Conservation (phyloP, 371 early-diverging fungal species). For the Apophysomyces ossiformis region DNA sequence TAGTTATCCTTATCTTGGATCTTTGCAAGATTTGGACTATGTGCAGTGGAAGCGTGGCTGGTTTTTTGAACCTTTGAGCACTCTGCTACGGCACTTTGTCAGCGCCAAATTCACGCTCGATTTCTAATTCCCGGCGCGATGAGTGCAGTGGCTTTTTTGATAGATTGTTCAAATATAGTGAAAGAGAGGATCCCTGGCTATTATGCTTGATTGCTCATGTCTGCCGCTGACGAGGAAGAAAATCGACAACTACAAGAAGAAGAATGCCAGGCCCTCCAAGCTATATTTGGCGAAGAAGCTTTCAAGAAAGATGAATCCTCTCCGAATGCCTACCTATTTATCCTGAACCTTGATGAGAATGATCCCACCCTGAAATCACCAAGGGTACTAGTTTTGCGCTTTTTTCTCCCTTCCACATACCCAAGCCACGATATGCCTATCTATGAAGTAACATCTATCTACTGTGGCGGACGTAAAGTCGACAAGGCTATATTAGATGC, state of each 20-base stretch:
- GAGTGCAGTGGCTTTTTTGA: not conserved
- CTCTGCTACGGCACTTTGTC: not conserved
- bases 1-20: too few relatives aligned
- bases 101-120: not conserved
- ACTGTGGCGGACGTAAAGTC: constrained; percentile 62
- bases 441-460: constrained; percentile 72
- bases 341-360: constrained; percentile 40
- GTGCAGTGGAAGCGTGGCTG: too few relatives aligned
- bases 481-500: constrained; percentile 42
- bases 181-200: not conserved
- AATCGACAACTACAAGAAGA: constrained; percentile 43
- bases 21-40: too few relatives aligned
- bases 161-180: not conserved
- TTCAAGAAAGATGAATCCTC: constrained; percentile 25
- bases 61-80: not conserved
- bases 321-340: constrained; percentile 30
- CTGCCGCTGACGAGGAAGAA: constrained; percentile 9
- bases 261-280: constrained; percentile 43
- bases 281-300: constrained; percentile 44
- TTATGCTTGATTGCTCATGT: too few relatives aligned
- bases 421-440: constrained; percentile 70
- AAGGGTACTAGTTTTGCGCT: constrained; percentile 42
- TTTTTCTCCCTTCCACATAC: constrained; percentile 72
- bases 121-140: not conserved
- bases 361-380: constrained; percentile 39